Conservation (phyloP, 169 alveolate species). For the Plasmodium chabaudi region DNA sequence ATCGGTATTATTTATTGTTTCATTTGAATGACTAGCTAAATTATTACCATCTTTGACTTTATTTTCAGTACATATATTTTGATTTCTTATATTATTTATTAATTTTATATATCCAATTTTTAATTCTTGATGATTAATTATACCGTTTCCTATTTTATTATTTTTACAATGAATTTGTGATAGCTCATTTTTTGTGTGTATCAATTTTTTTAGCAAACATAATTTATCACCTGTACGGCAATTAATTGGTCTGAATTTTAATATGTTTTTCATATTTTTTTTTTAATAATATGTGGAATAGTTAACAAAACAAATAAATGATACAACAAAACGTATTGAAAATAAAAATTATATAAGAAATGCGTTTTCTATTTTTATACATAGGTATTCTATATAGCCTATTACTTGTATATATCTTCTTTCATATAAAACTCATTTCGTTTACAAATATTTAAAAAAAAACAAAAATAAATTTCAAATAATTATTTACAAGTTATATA, state of each 20-base stretch:
- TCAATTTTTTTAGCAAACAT: slow-evolving; percentile 1
- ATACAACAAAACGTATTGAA: background rate
- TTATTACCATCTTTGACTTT: background rate
- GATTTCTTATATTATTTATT: background rate
- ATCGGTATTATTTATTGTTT: background rate
- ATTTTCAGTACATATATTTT: slow-evolving; percentile 14
- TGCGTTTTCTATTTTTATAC: no score
- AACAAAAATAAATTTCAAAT: no score
- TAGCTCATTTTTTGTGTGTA: slow-evolving; percentile 8
- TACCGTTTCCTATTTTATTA: background rate
- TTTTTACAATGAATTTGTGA: background rate
- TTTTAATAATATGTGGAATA: no score
- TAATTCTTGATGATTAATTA: slow-evolving; percentile 9
- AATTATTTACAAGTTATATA: no score
- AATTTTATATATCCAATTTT: background rate
- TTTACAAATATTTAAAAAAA: no score
- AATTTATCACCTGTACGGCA: background rate
- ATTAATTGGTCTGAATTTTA: slow-evolving; percentile 5
- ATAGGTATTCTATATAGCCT: no score
- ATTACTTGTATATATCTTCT: no score
- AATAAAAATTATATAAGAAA: no score
- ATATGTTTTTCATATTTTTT: slow-evolving; percentile 28
- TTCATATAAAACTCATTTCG: no score
- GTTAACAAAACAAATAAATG: slow-evolving; percentile 6
- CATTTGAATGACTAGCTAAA: background rate